phyloP scores from a whole-genome alignment of 1,284 basidiomycete genomes.

The Violaceomyces palustris region DNA sequence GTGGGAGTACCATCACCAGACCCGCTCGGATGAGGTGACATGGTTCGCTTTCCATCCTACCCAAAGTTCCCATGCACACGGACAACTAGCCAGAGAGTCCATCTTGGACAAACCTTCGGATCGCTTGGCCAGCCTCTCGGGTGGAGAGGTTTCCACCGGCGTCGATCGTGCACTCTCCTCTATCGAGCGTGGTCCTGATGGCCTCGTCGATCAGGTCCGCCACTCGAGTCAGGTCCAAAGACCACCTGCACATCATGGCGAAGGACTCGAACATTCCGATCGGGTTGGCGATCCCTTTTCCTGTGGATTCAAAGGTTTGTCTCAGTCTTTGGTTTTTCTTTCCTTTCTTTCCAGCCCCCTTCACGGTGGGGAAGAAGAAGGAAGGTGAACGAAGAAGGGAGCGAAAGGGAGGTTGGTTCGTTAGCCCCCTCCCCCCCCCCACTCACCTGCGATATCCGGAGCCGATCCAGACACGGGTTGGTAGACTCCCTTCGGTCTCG shows the following conservation, averaged over 20 bases:
- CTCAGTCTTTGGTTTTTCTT: too few relatives aligned
- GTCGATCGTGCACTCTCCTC: slow-evolving; percentile 77
- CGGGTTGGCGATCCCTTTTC: slow-evolving; percentile 89
- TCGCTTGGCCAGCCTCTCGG: slow-evolving; percentile 68
- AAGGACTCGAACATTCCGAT: slow-evolving; percentile 93
- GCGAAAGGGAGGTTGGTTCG: too few relatives aligned
- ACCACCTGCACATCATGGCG: slow-evolving; percentile 89
- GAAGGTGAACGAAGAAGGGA: too few relatives aligned
- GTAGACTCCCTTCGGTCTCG: slow-evolving; percentile 73
- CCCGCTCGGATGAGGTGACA: too few relatives aligned
- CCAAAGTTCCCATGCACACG: too few relatives aligned
- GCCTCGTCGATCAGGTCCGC: slow-evolving; percentile 80
- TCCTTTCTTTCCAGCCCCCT: too few relatives aligned
- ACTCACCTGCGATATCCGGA: slow-evolving; percentile 92
- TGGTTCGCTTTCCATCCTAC: too few relatives aligned
- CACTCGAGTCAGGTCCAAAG: slow-evolving; percentile 69
- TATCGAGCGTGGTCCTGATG: slow-evolving; percentile 79
- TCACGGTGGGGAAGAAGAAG: too few relatives aligned
- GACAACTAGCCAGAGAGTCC: too few relatives aligned
- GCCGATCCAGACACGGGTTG: slow-evolving; percentile 75
- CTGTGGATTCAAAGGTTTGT: too few relatives aligned
- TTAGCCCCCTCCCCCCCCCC: too few relatives aligned
- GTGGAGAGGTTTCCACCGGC: slow-evolving; percentile 75
- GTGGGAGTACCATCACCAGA: too few relatives aligned
- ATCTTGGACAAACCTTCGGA: slow-evolving; percentile 66